Conservation (phyloP, 2,329 filamentous ascomycete species). For the Fusarium tuaranense region DNA sequence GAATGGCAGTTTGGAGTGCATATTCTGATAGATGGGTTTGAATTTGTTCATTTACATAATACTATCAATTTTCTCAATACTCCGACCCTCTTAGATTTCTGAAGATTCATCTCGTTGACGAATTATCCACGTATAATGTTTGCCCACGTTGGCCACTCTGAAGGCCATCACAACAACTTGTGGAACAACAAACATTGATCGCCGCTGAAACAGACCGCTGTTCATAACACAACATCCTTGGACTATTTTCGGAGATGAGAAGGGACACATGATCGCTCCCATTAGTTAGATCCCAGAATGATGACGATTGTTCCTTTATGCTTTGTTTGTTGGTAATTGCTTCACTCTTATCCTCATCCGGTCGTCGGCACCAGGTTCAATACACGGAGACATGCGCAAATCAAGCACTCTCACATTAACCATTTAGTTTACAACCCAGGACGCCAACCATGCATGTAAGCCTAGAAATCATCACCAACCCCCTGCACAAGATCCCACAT, state of each 20-base stretch:
- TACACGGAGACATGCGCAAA: constrained; percentile 4
- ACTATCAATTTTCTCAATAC: background rate
- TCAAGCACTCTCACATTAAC: constrained; percentile 39
- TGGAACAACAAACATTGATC: constrained; percentile 4
- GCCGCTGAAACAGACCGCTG: background rate
- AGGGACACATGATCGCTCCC: background rate
- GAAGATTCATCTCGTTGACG: background rate
- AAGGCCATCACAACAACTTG: background rate
- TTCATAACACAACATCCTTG: background rate
- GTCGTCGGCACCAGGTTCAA: background rate
- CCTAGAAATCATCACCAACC: constrained; percentile 15
- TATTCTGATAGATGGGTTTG: background rate
- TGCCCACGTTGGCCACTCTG: background rate
- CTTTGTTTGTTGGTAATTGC: background rate
- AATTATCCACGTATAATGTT: background rate
- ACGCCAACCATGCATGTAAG: constrained; percentile 45
- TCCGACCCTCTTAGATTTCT: background rate
- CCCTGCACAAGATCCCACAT: background rate
- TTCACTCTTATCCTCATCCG: background rate
- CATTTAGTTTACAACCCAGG: constrained; percentile 41
- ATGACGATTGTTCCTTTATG: background rate
- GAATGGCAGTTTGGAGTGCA: background rate
- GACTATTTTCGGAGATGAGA: background rate
- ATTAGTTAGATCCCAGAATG: background rate
- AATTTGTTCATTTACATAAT: background rate